Evolutionary conservation across 208 protist genomes (phyloP), one percentile per base, ranked within the genome.

Genomic region (Leishmania tarentolae): DNA sequence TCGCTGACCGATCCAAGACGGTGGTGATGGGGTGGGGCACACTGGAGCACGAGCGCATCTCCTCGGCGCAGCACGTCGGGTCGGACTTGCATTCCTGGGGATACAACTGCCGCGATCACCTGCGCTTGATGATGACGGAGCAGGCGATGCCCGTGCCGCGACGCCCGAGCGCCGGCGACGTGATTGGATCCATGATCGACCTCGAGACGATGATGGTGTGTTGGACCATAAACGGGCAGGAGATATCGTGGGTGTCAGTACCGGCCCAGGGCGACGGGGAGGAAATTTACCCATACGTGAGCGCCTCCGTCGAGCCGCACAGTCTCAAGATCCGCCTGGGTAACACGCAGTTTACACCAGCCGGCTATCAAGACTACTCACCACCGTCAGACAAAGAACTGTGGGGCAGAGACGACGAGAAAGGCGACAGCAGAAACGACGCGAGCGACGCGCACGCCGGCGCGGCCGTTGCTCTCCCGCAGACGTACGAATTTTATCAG

Each of bases 1-100:
- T 93, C 69, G 80, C 74, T 24, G 87, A 95, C 59, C 69, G 79
- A 46, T 53, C 73, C 63, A 83, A 57, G 35, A 87, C 78, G 13
- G 89, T 95, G 40, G 88, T 96, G 37, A 95, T 98, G 89, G 95
- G 95, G 52, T 98, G 95, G 93, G 95, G 95, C 63, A 97, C 95
- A 15, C 83, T 95, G 69, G 92, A 94, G 86, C 95, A 98, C 84
- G 93, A 96, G 85, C 87, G 93, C 65, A 80, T 92, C 31, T 88
- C 89, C 81, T 92, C 89, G 59, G 90, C 87, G 42, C 92, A 96
- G 83, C 92, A 96, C 86, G 95, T 98, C 47, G 95, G 95, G 56
- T 92, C 87, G 68, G 93, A 98, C 78, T 76, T 95, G 57, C 90
- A 98, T 80, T 98, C 95, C 3, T 98, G 95, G 93, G 95, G 91